A percentile compares a stretch with the other conserved stretches of the same genome.
phyloP scores from a whole-genome alignment of 164 flowering plant genomes.

The Annona cherimola region DNA sequence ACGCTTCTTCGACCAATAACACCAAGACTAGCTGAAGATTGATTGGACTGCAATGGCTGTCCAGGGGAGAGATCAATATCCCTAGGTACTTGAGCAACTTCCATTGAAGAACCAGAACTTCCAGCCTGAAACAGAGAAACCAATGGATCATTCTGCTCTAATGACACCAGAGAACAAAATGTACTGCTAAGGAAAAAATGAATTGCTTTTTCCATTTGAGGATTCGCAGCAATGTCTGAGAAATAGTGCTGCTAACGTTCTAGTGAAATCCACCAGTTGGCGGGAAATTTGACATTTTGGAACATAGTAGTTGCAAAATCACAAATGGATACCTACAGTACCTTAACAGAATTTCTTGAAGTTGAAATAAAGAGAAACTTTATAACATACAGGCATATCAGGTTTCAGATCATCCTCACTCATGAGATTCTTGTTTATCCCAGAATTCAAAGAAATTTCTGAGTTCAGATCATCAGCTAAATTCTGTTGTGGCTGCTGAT shows the following conservation, averaged over 20 bases:
- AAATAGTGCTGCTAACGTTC: not conserved
- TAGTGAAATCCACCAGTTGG: not conserved
- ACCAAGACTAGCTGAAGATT: slow-evolving; percentile 67
- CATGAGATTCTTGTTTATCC: slow-evolving; percentile 42
- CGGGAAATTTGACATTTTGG: not conserved
- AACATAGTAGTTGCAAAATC: not conserved
- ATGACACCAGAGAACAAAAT: not conserved
- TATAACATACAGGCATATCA: slow-evolving; percentile 51
- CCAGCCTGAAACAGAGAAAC: slow-evolving; percentile 40
- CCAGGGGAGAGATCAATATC: slow-evolving; percentile 83
- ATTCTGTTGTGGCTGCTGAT: slow-evolving; percentile 56
- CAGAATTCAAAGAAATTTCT: slow-evolving; percentile 44
- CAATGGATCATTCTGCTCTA: not conserved
- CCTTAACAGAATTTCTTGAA: not conserved
- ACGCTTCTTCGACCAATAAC: slow-evolving; percentile 94
- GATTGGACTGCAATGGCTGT: slow-evolving; percentile 69
- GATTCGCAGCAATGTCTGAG: not conserved
- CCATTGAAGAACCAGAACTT: slow-evolving; percentile 48
- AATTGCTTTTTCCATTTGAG: not conserved
- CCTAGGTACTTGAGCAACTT: slow-evolving; percentile 46
- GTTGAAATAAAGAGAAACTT: not conserved
- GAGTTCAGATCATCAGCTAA: slow-evolving; percentile 47
- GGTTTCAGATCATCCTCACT: slow-evolving; percentile 72
- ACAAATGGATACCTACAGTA: not conserved
- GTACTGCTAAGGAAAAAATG: not conserved